phyloP scores from a whole-genome alignment of 2,329 filamentous ascomycete species.

The Colletotrichum sojae region DNA sequence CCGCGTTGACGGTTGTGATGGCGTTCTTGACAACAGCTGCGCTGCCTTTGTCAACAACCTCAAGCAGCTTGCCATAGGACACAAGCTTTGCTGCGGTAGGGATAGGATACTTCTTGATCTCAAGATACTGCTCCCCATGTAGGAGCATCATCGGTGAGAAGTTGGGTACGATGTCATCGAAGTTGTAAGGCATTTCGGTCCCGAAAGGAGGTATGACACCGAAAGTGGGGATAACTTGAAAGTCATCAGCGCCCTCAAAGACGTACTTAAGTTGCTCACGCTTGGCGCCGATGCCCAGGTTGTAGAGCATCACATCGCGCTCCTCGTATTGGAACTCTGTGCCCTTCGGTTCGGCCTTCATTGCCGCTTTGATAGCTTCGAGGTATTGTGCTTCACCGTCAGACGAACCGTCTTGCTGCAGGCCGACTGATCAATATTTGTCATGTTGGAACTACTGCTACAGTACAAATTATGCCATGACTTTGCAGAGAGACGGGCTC shows the following conservation, averaged over 20 bases:
- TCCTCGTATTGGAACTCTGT: conserved; percentile 88
- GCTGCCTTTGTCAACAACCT: conserved; percentile 96
- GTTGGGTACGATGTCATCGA: conserved; percentile 90
- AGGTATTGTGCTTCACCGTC: conserved; percentile 68
- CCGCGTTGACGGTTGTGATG: conserved; percentile 86
- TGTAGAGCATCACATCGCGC: conserved; percentile 93
- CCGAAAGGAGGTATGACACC: conserved; percentile 96
- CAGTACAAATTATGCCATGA: conserved; percentile 32
- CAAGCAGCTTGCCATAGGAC: conserved; percentile 85
- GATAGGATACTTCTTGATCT: conserved; percentile 92
- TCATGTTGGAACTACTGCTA: conserved; percentile 44
- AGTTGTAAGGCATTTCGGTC: conserved; percentile 82
- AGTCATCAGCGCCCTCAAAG: conserved; percentile 91
- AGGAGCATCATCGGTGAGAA: conserved; percentile 99
- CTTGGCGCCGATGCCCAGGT: conserved; percentile 93
- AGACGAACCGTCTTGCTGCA: conserved; percentile 32
- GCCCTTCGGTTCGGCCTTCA: conserved; percentile 77
- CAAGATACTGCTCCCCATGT: conserved; percentile 98
- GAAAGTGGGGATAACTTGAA: conserved; percentile 95
- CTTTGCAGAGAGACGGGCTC: conserved; percentile 49
- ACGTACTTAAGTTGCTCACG: conserved; percentile 88
- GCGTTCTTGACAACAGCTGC: conserved; percentile 87
- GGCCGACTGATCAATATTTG: conserved; percentile 42
- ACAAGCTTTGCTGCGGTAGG: conserved; percentile 85
- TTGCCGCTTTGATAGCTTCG: conserved; percentile 81